These are phyloP conservation scores for Flaveria brownii DNA, from an alignment of 129 eudicot genomes.

Conservation along the genomic window DNA sequence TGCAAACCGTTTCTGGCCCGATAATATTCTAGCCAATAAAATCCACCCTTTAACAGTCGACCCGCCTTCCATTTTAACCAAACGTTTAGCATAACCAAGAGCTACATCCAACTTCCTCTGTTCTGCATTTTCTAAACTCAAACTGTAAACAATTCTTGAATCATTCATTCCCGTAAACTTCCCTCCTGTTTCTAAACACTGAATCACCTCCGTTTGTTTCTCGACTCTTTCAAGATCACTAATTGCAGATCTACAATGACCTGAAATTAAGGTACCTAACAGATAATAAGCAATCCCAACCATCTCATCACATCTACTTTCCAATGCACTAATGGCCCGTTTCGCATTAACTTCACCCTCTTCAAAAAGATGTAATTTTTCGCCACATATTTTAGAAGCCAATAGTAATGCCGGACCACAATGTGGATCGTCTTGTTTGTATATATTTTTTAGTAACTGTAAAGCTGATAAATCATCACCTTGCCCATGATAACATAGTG, in stretches of 20 bases:
- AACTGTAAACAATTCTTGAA: constrained; percentile 49
- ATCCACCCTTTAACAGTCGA: constrained; percentile 66
- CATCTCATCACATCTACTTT: constrained; percentile 48
- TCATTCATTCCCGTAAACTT: constrained; percentile 57
- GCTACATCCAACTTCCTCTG: constrained; percentile 87
- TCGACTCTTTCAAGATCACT: constrained; percentile 59
- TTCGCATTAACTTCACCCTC: constrained; percentile 61
- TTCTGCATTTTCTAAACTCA: constrained; percentile 75
- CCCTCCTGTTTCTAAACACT: constrained; percentile 60
- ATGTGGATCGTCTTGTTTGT: constrained; percentile 43
- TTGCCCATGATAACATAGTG: constrained; percentile 74
- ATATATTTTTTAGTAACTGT: constrained; percentile 57
- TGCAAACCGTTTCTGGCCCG: constrained; percentile 67
- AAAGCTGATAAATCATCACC: constrained; percentile 68
- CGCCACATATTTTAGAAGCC: constrained; percentile 67
- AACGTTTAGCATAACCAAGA: constrained; percentile 56
- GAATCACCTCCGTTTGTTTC: constrained; percentile 64
- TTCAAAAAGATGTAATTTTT: constrained; percentile 41
- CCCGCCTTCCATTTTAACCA: constrained; percentile 68
- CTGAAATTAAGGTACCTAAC: constrained; percentile 65
- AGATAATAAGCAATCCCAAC: constrained; percentile 60
- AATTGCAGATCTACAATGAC: constrained; percentile 38
- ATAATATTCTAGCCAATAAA: constrained; percentile 68
- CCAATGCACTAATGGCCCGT: constrained; percentile 52
- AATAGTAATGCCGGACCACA: constrained; percentile 55